Conservation (phyloP, 2,329 filamentous ascomycete genomes). For the Neurospora sp. region DNA sequence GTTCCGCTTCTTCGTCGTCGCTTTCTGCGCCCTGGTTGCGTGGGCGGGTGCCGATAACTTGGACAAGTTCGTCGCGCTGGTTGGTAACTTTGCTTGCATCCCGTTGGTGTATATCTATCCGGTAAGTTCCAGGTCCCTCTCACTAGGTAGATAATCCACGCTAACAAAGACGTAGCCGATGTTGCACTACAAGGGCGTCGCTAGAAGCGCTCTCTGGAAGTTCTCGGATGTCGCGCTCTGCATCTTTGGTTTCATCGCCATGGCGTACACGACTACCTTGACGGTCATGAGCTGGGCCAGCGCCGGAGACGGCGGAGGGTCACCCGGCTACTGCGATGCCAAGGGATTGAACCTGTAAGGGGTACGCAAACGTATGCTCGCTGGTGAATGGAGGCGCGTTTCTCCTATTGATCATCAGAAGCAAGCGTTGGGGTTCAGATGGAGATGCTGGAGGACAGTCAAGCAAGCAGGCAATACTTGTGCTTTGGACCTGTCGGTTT, state of each 20-base stretch:
- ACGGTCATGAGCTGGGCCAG: slow-evolving; percentile 81
- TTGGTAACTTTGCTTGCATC: slow-evolving; percentile 96
- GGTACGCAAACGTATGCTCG: neutral
- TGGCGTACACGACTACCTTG: slow-evolving; percentile 83
- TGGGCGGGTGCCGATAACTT: slow-evolving; percentile 89
- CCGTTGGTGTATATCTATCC: slow-evolving; percentile 96
- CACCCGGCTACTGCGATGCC: slow-evolving; percentile 46
- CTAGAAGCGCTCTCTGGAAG: slow-evolving; percentile 57
- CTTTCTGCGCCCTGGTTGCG: slow-evolving; percentile 75
- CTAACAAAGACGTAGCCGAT: slow-evolving; percentile 52
- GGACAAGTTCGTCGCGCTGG: slow-evolving; percentile 93
- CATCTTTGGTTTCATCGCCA: slow-evolving; percentile 74
- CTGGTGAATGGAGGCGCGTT: neutral
- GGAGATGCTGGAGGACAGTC: neutral
- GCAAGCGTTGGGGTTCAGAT: neutral
- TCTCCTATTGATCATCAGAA: neutral
- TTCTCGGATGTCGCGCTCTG: slow-evolving; percentile 66
- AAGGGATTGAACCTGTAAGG: slow-evolving; percentile 5
- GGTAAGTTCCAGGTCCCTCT: slow-evolving; percentile 45
- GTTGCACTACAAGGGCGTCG: slow-evolving; percentile 77
- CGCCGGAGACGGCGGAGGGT: slow-evolving; percentile 30
- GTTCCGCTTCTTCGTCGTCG: slow-evolving; percentile 88
- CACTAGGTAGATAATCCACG: too few species aligned
- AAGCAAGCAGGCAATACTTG: neutral
- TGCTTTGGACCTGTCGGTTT: neutral